Conservation (phyloP, 805 yeast species). For the Schizosaccharomyces lindneri region DNA sequence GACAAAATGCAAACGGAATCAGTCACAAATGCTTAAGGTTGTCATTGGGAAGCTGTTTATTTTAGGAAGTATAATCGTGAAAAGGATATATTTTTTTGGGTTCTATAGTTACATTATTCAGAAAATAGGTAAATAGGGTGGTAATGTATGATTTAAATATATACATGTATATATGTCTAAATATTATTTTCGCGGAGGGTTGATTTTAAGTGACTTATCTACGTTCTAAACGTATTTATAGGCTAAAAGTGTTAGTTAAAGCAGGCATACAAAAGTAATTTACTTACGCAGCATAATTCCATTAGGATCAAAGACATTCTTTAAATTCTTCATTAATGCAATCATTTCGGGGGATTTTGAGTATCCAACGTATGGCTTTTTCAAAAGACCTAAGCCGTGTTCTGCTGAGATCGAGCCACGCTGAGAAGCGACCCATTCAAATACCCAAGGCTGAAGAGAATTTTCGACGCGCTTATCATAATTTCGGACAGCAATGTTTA, state of each 20-base stretch:
- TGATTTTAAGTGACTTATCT: too few relatives aligned
- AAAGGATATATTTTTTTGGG: too few relatives aligned
- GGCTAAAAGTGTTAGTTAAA: background rate
- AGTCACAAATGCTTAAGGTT: background rate
- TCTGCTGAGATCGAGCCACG: slow-evolving; percentile 89
- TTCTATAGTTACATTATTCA: too few relatives aligned
- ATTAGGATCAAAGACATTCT: slow-evolving; percentile 69
- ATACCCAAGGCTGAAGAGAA: slow-evolving; percentile 77
- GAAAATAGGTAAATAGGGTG: too few relatives aligned
- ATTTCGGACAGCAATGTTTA: slow-evolving; percentile 72
- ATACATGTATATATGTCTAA: too few relatives aligned
- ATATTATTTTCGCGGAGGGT: too few relatives aligned
- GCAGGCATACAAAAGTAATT: slow-evolving; percentile 18
- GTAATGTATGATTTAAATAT: too few relatives aligned
- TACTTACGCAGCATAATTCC: slow-evolving; percentile 38
- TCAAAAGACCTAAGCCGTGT: slow-evolving; percentile 93
- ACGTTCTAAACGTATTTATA: background rate
- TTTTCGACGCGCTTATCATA: slow-evolving; percentile 59
- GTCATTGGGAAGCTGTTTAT: background rate
- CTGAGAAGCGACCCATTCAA: slow-evolving; percentile 50
- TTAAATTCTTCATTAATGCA: slow-evolving; percentile 49
- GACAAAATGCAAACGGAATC: background rate
- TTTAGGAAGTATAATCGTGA: background rate
- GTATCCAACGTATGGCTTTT: slow-evolving; percentile 70
- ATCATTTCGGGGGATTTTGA: slow-evolving; percentile 54